These are phyloP conservation scores for Penicillium goetzii DNA, from an alignment of 495 filamentous ascomycete species.

Conservation along the genomic window DNA sequence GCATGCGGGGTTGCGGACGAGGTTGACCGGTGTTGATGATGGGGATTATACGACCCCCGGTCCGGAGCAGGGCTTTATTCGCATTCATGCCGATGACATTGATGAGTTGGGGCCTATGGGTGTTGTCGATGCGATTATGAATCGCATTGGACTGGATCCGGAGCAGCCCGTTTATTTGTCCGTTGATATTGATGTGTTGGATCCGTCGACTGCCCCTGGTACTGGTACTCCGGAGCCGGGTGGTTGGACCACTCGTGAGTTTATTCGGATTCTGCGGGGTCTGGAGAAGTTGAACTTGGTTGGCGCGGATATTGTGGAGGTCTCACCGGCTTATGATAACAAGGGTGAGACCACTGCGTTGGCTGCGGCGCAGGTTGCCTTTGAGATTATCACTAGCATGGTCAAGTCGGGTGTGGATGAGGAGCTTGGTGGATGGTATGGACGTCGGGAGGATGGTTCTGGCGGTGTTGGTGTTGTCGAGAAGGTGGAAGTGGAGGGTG, in stretches of 20 bases:
- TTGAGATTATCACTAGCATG: constrained; percentile 80
- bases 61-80: constrained; percentile 66
- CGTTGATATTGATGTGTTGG: constrained; percentile 76
- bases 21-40: constrained; percentile 66
- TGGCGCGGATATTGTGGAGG: constrained; percentile 82
- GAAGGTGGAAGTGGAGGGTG: constrained; percentile 23
- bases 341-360: constrained; percentile 81
- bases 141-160: constrained; percentile 63
- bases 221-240: constrained; percentile 76
- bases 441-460: constrained; percentile 33
- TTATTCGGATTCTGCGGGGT: constrained; percentile 70
- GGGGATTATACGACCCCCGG: constrained; percentile 63
- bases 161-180: constrained; percentile 71
- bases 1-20: constrained; percentile 76
- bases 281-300: constrained; percentile 72
- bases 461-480: constrained; percentile 19
- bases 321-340: constrained; percentile 84
- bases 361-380: constrained; percentile 80
- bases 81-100: constrained; percentile 69
- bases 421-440: constrained; percentile 53
- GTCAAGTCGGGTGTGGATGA: constrained; percentile 65
- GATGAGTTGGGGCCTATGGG: constrained; percentile 66
- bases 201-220: constrained; percentile 71
- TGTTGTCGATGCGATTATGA: constrained; percentile 60
- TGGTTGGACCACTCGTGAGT: constrained; percentile 74